Conservation (phyloP, 148 eudicot genomes). For the Chenopodium quinoa region DNA sequence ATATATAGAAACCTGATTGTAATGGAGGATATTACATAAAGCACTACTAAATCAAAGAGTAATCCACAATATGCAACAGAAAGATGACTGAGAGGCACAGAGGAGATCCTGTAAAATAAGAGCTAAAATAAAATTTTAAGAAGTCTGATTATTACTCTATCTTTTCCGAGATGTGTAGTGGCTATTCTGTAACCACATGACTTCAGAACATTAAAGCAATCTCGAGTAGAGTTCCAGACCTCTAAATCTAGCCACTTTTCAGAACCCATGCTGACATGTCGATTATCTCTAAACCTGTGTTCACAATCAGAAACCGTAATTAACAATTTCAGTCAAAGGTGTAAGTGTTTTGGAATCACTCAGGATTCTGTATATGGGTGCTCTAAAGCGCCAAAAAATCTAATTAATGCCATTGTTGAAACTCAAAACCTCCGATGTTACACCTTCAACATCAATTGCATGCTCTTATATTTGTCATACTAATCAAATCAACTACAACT, state of each 20-base stretch:
- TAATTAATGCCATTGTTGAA: too few relatives aligned
- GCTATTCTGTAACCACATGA: slow-evolving; percentile 94
- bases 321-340: background rate
- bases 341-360: too few relatives aligned
- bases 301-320: slow-evolving; percentile 12
- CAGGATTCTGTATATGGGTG: too few relatives aligned
- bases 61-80: background rate
- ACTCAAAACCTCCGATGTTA: too few relatives aligned
- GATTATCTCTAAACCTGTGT: slow-evolving; percentile 73
- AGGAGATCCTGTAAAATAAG: background rate
- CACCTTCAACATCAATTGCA: too few relatives aligned
- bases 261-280: slow-evolving; percentile 96
- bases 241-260: slow-evolving; percentile 99
- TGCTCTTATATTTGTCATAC: too few relatives aligned
- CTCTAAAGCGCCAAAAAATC: too few relatives aligned
- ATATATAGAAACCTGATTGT: slow-evolving; percentile 63
- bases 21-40: slow-evolving; percentile 10
- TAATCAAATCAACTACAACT: too few relatives aligned
- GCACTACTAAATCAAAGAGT: background rate
- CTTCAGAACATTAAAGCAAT: slow-evolving; percentile 73
- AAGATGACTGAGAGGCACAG: background rate
- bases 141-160: slow-evolving; percentile 48
- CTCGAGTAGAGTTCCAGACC: slow-evolving; percentile 69
- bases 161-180: slow-evolving; percentile 67
- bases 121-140: background rate